Evolutionary conservation across 768 basidiomycete species (phyloP).

Genomic region (Kwoniella sp.): DNA sequence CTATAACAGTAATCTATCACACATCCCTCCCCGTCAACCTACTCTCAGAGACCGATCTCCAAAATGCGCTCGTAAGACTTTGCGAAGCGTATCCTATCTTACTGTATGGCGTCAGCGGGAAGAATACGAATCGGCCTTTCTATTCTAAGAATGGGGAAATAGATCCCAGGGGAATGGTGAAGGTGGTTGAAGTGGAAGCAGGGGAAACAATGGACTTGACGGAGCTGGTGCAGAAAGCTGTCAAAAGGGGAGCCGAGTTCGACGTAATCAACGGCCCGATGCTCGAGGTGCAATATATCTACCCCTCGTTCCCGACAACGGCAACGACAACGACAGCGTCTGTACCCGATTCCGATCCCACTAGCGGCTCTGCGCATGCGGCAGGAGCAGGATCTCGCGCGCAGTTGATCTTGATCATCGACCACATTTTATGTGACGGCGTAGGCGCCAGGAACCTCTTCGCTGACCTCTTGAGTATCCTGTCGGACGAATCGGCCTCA

Average conservation of each 20-base stretch:
- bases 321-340: background rate
- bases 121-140: background rate
- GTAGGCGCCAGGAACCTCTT: conserved; percentile 19
- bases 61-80: background rate
- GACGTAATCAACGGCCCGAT: conserved; percentile 5
- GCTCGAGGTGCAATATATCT: conserved; percentile 5
- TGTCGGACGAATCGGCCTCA: background rate
- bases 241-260: background rate
- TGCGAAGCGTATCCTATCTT: conserved; percentile 11
- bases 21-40: conserved; percentile 3
- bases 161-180: background rate
- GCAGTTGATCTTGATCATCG: conserved; percentile 8
- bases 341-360: too few relatives aligned
- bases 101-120: background rate
- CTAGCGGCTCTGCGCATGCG: too few relatives aligned
- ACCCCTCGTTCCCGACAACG: background rate
- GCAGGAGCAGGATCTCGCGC: background rate
- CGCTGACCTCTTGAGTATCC: conserved; percentile 4
- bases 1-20: conserved; percentile 20
- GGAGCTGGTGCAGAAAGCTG: background rate
- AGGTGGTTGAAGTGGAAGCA: background rate
- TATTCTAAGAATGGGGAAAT: background rate
- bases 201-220: background rate
- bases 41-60: background rate
- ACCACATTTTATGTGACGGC: conserved; percentile 19